Conservation (phyloP, 345 rosid genomes). For the Populus nigra region DNA sequence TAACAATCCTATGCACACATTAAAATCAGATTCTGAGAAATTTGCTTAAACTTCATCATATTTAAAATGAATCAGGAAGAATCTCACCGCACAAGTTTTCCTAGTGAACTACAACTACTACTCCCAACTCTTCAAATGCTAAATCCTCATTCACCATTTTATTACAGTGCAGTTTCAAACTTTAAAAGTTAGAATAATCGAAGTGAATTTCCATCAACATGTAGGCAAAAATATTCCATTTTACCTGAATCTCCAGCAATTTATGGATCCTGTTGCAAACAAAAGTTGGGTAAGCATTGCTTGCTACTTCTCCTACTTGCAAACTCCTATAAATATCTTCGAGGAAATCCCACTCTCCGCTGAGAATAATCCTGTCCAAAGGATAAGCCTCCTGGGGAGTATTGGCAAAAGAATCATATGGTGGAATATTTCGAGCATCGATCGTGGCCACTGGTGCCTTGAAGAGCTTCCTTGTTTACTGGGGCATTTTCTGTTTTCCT, state of each 20-base stretch:
- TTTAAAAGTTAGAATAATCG: background rate
- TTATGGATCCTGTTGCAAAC: constrained; percentile 65
- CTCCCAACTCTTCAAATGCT: background rate
- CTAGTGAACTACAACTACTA: background rate
- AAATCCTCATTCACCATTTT: background rate
- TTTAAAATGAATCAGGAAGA: background rate
- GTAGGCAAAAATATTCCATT: background rate
- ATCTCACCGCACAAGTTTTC: background rate
- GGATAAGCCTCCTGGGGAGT: constrained; percentile 70
- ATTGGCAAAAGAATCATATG: constrained; percentile 53
- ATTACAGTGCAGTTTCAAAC: background rate
- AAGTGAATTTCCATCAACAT: background rate
- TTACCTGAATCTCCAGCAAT: constrained; percentile 55
- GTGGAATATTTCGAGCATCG: constrained; percentile 77
- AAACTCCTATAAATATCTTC: constrained; percentile 49
- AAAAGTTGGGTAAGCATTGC: constrained; percentile 55
- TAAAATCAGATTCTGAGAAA: background rate
- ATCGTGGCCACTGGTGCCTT: constrained; percentile 33
- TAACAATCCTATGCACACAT: background rate
- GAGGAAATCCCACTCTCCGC: constrained; percentile 66
- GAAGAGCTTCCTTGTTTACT: constrained; percentile 60
- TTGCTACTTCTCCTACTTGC: constrained; percentile 29
- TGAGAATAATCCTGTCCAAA: constrained; percentile 58
- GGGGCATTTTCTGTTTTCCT: constrained; percentile 40
- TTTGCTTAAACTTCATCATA: background rate